These are phyloP conservation scores for Rhodofomes roseus DNA, from an alignment of 1,284 basidiomycete species.

Conservation along the genomic window DNA sequence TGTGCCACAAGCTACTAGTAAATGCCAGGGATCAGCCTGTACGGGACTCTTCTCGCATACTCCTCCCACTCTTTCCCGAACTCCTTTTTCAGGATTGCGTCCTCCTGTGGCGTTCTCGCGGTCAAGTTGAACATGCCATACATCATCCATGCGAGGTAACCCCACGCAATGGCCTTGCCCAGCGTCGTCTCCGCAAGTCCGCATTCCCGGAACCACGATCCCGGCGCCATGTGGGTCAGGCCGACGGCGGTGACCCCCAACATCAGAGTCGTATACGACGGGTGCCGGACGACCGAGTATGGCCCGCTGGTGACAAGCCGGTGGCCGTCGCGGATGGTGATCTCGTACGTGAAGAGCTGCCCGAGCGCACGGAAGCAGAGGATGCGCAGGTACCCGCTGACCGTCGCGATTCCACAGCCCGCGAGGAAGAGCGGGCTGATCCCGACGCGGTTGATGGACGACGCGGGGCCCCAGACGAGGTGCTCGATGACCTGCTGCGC, in stretches of 20 bases:
- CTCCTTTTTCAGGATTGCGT: slow-evolving; percentile 18
- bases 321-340: slow-evolving; percentile 9
- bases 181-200: not conserved
- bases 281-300: slow-evolving; percentile 13
- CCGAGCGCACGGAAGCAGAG: slow-evolving; percentile 10
- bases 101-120: slow-evolving; percentile 15
- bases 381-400: slow-evolving; percentile 3
- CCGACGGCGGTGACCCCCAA: not conserved
- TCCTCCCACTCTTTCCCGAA: slow-evolving; percentile 20
- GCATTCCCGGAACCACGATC: slow-evolving; percentile 9
- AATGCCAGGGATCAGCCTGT: slow-evolving; percentile 8
- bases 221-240: not conserved
- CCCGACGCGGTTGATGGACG: not conserved
- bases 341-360: slow-evolving; percentile 11
- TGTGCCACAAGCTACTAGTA: not conserved
- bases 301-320: slow-evolving; percentile 10
- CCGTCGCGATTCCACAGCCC: slow-evolving; percentile 4
- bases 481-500: not conserved
- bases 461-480: not conserved
- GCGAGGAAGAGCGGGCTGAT: slow-evolving; percentile 2
- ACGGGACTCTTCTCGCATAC: slow-evolving; percentile 6
- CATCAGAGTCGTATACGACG: slow-evolving; percentile 4
- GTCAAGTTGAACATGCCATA: slow-evolving; percentile 4
- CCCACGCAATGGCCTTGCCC: not conserved
- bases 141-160: not conserved